phyloP scores from a whole-genome alignment of 306 rosid genomes.

The Canavalia gladiata region DNA sequence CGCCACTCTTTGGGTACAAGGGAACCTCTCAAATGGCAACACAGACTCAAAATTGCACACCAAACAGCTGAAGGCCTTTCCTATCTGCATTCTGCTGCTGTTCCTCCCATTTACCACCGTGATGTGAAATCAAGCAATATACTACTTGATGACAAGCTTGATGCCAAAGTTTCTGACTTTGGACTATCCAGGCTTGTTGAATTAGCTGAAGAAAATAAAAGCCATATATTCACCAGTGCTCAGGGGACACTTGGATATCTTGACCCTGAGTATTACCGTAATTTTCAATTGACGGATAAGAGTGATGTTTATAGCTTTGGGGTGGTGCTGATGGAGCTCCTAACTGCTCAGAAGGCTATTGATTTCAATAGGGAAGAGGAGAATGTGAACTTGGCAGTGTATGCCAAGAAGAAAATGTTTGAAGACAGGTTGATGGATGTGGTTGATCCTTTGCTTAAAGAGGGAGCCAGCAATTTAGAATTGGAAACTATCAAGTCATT shows the following conservation, averaged over 20 bases:
- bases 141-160: conserved; percentile 56
- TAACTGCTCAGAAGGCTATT: conserved; percentile 61
- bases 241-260: conserved; percentile 68
- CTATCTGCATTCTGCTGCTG: conserved; percentile 60
- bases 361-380: conserved; percentile 70
- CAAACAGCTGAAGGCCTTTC: conserved; percentile 63
- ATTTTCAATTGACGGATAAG: conserved; percentile 66
- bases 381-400: conserved; percentile 67
- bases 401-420: conserved; percentile 53
- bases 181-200: conserved; percentile 69
- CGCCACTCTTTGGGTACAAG: neutral
- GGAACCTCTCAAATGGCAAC: conserved; percentile 53
- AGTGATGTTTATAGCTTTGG: conserved; percentile 73
- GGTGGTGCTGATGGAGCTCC: conserved; percentile 64
- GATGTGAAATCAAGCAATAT: conserved; percentile 72
- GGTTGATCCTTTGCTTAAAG: conserved; percentile 58
- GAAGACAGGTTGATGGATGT: conserved; percentile 60
- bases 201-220: conserved; percentile 50
- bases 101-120: conserved; percentile 66
- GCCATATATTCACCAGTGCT: conserved; percentile 60
- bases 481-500: conserved; percentile 61
- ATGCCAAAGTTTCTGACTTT: conserved; percentile 65
- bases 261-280: conserved; percentile 61
- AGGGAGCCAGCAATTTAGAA: conserved; percentile 52
- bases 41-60: conserved; percentile 61